phyloP scores from a whole-genome alignment of 2,329 filamentous ascomycete species.

The Gaeumannomyces tritici region DNA sequence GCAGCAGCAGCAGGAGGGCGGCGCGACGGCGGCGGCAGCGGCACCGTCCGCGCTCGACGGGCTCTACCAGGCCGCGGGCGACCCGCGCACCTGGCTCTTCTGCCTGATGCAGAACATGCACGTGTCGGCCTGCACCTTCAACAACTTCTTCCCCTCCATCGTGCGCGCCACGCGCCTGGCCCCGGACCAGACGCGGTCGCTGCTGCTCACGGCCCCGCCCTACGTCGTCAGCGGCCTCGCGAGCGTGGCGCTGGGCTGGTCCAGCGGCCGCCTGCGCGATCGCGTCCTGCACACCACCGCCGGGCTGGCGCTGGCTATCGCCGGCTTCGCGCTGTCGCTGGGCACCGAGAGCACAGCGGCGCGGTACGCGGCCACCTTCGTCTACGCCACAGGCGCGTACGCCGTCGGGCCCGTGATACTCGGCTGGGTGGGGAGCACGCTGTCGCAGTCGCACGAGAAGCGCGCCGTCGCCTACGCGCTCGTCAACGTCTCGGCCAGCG shows the following conservation, averaged over 20 bases:
- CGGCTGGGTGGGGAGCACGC: slow-evolving; percentile 63
- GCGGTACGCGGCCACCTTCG: slow-evolving; percentile 36
- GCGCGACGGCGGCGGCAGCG: neutral
- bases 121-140: slow-evolving; percentile 45
- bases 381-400: slow-evolving; percentile 42
- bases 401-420: slow-evolving; percentile 59
- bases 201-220: slow-evolving; percentile 53
- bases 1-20: neutral
- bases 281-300: slow-evolving; percentile 49
- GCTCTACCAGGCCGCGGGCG: neutral
- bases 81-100: neutral
- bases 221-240: slow-evolving; percentile 59
- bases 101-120: slow-evolving; percentile 8
- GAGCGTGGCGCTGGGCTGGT: slow-evolving; percentile 49
- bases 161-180: neutral
- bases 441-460: slow-evolving; percentile 52
- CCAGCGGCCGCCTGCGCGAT: slow-evolving; percentile 57
- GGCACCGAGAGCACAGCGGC: slow-evolving; percentile 17
- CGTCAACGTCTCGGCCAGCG: slow-evolving; percentile 34
- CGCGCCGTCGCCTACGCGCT: slow-evolving; percentile 54
- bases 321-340: slow-evolving; percentile 18
- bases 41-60: neutral
- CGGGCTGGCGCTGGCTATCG: slow-evolving; percentile 47
- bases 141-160: slow-evolving; percentile 63
- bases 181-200: neutral